phyloP scores from a whole-genome alignment of 352 stramenopile genomes.

The Phytopythium aichiense region DNA sequence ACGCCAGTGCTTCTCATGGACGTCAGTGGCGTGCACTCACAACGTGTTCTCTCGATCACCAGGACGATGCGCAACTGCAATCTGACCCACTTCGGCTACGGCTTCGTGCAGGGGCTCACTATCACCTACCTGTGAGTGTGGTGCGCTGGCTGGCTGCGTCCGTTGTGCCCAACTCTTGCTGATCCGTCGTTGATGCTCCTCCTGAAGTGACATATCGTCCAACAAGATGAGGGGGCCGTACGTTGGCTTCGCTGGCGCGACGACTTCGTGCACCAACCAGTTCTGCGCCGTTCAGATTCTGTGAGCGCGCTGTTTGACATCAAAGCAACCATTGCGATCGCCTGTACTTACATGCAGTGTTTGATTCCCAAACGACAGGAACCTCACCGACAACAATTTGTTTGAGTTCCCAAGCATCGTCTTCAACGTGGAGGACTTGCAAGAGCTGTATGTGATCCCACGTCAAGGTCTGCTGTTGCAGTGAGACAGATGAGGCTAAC shows the following conservation, averaged over 20 bases:
- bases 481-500: too few species aligned
- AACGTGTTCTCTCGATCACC: too few species aligned
- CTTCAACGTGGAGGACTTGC: slow-evolving; percentile 25
- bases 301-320: too few species aligned
- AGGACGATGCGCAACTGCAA: slow-evolving; percentile 44
- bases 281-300: slow-evolving; percentile 22
- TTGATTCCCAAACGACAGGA: too few species aligned
- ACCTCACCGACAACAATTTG: slow-evolving; percentile 30
- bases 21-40: too few species aligned
- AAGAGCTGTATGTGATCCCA: slow-evolving; percentile 16
- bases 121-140: too few species aligned
- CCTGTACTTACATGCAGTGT: too few species aligned
- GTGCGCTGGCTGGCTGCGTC: too few species aligned
- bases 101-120: slow-evolving; percentile 21
- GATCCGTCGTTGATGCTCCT: slow-evolving; percentile 3
- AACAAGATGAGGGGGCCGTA: slow-evolving; percentile 35
- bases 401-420: slow-evolving; percentile 21
- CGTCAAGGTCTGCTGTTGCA: too few species aligned
- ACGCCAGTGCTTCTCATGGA: slow-evolving; percentile 22
- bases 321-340: too few species aligned
- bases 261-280: slow-evolving; percentile 16
- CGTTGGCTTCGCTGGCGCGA: slow-evolving; percentile 14
- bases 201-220: slow-evolving; percentile 34
- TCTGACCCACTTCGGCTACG: slow-evolving; percentile 23
- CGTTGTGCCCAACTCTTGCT: too few species aligned